Conservation (phyloP, 2,329 filamentous ascomycete species). For the Blumeriella jaapii region DNA sequence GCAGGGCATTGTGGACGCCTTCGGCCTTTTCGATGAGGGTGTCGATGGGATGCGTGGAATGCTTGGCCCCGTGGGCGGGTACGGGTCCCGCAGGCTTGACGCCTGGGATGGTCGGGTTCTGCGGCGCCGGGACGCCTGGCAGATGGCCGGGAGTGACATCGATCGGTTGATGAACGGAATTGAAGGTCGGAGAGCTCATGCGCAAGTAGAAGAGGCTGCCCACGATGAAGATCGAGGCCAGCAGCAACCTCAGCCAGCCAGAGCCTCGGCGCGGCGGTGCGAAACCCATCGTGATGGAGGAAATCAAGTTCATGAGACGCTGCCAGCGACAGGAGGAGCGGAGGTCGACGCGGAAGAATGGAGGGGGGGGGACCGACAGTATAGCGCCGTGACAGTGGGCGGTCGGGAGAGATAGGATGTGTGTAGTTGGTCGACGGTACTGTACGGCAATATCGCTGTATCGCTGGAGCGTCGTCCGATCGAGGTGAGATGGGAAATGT, state of each 20-base stretch:
- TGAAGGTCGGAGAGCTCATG: constrained; percentile 5
- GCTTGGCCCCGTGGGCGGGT: not conserved
- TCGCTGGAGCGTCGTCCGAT: too few species aligned
- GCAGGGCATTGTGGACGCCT: constrained; percentile 29
- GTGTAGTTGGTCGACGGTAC: too few species aligned
- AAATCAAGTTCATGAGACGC: constrained; percentile 20
- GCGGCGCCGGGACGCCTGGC: constrained; percentile 1
- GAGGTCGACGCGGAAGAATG: not conserved
- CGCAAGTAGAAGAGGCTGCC: constrained; percentile 11
- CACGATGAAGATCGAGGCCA: constrained; percentile 8
- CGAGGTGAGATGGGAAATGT: too few species aligned
- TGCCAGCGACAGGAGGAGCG: not conserved
- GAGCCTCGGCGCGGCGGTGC: constrained; percentile 22
- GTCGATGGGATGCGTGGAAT: constrained; percentile 33
- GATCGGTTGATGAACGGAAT: constrained; percentile 5
- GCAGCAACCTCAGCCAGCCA: constrained; percentile 15
- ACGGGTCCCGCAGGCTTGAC: constrained; percentile 3
- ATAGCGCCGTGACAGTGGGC: too few species aligned
- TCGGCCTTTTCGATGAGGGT: constrained; percentile 32
- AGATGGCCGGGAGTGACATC: constrained; percentile 6
- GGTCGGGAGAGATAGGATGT: too few species aligned
- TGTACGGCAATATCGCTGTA: too few species aligned
- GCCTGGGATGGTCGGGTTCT: constrained; percentile 5
- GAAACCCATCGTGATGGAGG: constrained; percentile 23
- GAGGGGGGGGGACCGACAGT: not conserved